phyloP scores from a whole-genome alignment of 2,329 filamentous ascomycete species.

The Fusarium anguioides region DNA sequence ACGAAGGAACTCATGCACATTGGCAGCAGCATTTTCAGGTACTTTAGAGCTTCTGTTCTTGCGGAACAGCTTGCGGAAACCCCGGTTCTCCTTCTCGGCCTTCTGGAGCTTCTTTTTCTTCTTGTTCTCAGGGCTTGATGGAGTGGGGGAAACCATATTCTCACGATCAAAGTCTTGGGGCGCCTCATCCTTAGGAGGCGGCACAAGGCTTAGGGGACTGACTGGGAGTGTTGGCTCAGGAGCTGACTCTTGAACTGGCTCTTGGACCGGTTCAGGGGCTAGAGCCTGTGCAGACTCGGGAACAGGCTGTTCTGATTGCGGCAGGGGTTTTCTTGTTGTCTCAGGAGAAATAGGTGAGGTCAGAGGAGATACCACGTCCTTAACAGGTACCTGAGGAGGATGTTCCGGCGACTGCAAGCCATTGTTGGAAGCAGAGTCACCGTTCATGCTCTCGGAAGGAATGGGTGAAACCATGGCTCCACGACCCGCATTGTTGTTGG shows the following conservation, averaged over 20 bases:
- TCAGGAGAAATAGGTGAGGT: slow-evolving; percentile 30
- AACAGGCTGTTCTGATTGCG: slow-evolving; percentile 14
- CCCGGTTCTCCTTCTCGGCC: slow-evolving; percentile 59
- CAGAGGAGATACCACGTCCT: slow-evolving; percentile 46
- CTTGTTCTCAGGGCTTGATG: slow-evolving; percentile 56
- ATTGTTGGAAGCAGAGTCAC: slow-evolving; percentile 17
- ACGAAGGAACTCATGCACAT: slow-evolving; percentile 63
- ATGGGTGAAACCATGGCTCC: slow-evolving; percentile 59
- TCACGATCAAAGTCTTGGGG: slow-evolving; percentile 38
- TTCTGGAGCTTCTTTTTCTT: slow-evolving; percentile 66
- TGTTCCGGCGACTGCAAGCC: slow-evolving; percentile 40
- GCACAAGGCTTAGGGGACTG: slow-evolving; percentile 35
- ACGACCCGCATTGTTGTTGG: slow-evolving; percentile 76
- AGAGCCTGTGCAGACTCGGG: slow-evolving; percentile 15
- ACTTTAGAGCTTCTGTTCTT: slow-evolving; percentile 70
- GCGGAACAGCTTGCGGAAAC: slow-evolving; percentile 74
- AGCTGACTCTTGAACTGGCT: slow-evolving; percentile 6
- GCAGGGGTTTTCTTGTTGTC: slow-evolving; percentile 39
- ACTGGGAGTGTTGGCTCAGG: slow-evolving; percentile 18
- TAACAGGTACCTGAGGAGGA: slow-evolving; percentile 57
- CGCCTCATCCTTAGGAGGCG: slow-evolving; percentile 44
- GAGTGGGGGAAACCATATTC: slow-evolving; percentile 41
- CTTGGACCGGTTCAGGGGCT: slow-evolving; percentile 2
- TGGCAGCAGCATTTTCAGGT: slow-evolving; percentile 63
- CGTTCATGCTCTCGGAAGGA: slow-evolving; percentile 51